Percentiles rank a stretch among this genome's conserved stretches.
Evolutionary conservation across 306 rosid species (phyloP).

Genomic region (Geum urbanum): DNA sequence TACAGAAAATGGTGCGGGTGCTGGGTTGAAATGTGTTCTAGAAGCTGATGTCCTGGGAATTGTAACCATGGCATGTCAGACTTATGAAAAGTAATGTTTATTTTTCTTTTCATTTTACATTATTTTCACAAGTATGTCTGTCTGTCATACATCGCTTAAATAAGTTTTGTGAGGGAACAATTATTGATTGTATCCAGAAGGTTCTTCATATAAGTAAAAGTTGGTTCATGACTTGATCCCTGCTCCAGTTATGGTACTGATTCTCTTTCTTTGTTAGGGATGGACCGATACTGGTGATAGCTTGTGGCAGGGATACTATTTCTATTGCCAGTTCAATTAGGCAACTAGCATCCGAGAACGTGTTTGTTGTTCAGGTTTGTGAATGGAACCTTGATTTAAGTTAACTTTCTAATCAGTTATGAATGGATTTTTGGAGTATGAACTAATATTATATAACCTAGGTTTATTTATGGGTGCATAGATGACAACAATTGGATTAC

Average conservation of each 20-base stretch:
- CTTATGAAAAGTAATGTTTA: slow-evolving; percentile 63
- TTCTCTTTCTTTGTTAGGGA: slow-evolving; percentile 49
- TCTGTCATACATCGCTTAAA: neutral
- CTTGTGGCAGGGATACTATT: slow-evolving; percentile 90
- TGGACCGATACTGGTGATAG: slow-evolving; percentile 87
- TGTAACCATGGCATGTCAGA: slow-evolving; percentile 63
- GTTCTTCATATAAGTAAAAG: neutral
- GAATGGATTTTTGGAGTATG: neutral
- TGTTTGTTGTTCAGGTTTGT: slow-evolving; percentile 84
- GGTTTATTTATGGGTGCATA: neutral
- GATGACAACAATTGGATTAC: neutral
- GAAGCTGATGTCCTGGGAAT: slow-evolving; percentile 82
- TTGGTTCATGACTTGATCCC: neutral
- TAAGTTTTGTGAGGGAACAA: neutral
- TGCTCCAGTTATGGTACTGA: slow-evolving; percentile 15
- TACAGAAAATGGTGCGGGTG: slow-evolving; percentile 56
- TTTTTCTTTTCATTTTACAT: slow-evolving; percentile 10
- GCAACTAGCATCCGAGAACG: slow-evolving; percentile 66
- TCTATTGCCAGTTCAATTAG: slow-evolving; percentile 73
- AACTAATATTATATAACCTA: neutral
- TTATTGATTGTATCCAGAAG: neutral
- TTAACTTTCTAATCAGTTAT: slow-evolving; percentile 3
- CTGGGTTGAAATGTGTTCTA: slow-evolving; percentile 64
- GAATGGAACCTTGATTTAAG: neutral
- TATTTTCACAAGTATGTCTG: neutral